These are phyloP conservation scores for Cutaneotrichosporon curvatum DNA, from an alignment of 1,284 basidiomycete genomes.

Conservation along the genomic window DNA sequence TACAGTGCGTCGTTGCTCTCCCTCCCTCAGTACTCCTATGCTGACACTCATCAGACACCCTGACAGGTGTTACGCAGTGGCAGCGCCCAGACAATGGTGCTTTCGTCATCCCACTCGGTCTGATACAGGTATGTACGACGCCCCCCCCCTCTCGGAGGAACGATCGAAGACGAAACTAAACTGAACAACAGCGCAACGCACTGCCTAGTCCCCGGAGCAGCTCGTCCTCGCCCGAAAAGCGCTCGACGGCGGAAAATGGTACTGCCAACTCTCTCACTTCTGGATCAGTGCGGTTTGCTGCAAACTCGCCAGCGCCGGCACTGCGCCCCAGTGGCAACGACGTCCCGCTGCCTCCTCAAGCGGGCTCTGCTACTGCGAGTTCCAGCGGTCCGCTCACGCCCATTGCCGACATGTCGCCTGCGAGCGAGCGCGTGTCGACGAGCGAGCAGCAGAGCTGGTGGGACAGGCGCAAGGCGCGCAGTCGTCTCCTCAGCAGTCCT, in stretches of 20 bases:
- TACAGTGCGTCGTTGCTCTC: conserved; percentile 54
- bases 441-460: conserved; percentile 11
- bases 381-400: conserved; percentile 15
- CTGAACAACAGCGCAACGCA: conserved; percentile 3
- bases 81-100: conserved; percentile 61
- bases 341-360: conserved; percentile 1
- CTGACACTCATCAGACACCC: conserved; percentile 53
- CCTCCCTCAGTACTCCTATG: background rate
- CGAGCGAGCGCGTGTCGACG: background rate
- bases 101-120: conserved; percentile 81
- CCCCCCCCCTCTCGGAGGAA: too few relatives aligned
- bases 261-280: background rate
- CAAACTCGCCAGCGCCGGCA: too few relatives aligned
- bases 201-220: background rate
- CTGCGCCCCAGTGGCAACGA: background rate
- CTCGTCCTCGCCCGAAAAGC: background rate
- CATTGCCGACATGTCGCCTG: conserved; percentile 7
- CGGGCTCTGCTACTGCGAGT: conserved; percentile 8
- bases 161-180: background rate
- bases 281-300: background rate
- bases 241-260: background rate
- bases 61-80: conserved; percentile 81
- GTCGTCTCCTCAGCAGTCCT: conserved; percentile 6
- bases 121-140: conserved; percentile 60
- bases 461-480: conserved; percentile 10